Percentiles rank a stretch among this genome's conserved stretches.
Conservation (phyloP, 768 basidiomycete genomes). For the Wakefieldia striispora region DNA sequence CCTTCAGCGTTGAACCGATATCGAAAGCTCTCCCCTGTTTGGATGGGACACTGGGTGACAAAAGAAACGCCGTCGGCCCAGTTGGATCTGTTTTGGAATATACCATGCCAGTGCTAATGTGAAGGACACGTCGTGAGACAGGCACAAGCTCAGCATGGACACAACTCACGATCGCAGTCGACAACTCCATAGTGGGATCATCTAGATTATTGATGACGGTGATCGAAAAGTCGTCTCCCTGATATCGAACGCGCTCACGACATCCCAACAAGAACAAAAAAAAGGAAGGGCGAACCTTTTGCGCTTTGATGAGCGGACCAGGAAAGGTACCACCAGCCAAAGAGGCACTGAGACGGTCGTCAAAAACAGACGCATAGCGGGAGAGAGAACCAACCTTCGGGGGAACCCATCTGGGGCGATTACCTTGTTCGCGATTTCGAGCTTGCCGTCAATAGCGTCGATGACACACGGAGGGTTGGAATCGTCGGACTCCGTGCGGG, state of each 20-base stretch:
- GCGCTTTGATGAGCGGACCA: slow-evolving; percentile 44
- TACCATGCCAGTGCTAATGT: slow-evolving; percentile 35
- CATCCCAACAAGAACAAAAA: background rate
- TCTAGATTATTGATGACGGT: slow-evolving; percentile 36
- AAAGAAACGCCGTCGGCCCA: slow-evolving; percentile 41
- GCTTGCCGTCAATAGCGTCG: slow-evolving; percentile 27
- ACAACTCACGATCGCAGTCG: slow-evolving; percentile 36
- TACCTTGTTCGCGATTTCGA: slow-evolving; percentile 41
- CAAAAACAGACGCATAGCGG: background rate
- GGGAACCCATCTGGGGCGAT: slow-evolving; percentile 52
- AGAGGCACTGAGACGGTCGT: slow-evolving; percentile 31
- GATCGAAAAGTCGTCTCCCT: slow-evolving; percentile 35
- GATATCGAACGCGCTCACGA: slow-evolving; percentile 6
- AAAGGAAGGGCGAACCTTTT: slow-evolving; percentile 32
- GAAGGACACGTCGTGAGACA: background rate
- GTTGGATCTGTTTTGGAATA: slow-evolving; percentile 33
- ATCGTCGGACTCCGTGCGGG: background rate
- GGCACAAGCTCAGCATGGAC: background rate
- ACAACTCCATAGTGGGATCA: slow-evolving; percentile 33
- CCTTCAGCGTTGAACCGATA: slow-evolving; percentile 39
- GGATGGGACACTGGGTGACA: slow-evolving; percentile 48
- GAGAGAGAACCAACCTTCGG: slow-evolving; percentile 31
- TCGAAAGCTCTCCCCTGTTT: slow-evolving; percentile 35
- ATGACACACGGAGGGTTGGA: slow-evolving; percentile 11
- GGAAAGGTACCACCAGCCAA: slow-evolving; percentile 48